A percentile compares a stretch with the other conserved stretches of the same genome.
These are phyloP conservation scores for Glaciozyma martinii DNA, from an alignment of 768 basidiomycete genomes.

Conservation along the genomic window DNA sequence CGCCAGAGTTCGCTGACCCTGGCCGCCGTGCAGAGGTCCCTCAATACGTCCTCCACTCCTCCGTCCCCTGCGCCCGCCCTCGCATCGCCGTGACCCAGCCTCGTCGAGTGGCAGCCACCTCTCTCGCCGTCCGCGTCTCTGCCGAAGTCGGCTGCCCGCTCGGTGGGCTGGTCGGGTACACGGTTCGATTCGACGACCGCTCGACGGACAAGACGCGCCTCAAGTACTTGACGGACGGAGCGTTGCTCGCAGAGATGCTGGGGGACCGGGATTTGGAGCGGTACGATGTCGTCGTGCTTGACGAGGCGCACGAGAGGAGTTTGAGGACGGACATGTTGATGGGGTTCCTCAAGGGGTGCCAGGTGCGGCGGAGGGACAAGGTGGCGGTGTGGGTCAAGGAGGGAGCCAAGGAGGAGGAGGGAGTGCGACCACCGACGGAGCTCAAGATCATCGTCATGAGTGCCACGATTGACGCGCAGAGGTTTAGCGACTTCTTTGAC, in stretches of 20 bases:
- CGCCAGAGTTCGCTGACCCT: not conserved
- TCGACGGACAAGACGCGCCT: constrained; percentile 61
- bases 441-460: constrained; percentile 95
- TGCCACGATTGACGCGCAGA: constrained; percentile 91
- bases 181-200: constrained; percentile 89
- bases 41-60: constrained; percentile 83
- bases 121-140: constrained; percentile 84
- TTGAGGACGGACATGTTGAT: constrained; percentile 89
- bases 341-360: constrained; percentile 76
- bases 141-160: constrained; percentile 64
- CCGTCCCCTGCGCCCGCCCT: constrained; percentile 42
- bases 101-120: constrained; percentile 85
- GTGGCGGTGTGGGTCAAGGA: constrained; percentile 28
- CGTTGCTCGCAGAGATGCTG: constrained; percentile 87
- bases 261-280: constrained; percentile 63
- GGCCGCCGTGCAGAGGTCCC: constrained; percentile 66
- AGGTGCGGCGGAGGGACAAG: constrained; percentile 52
- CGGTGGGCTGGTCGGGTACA: constrained; percentile 79
- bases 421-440: constrained; percentile 46
- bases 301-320: constrained; percentile 95
- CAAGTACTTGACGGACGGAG: constrained; percentile 96
- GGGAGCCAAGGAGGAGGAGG: constrained; percentile 36
- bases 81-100: constrained; percentile 86
- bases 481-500: constrained; percentile 79
- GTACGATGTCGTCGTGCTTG: constrained; percentile 83